Conservation (phyloP, 768 basidiomycete species). For the Boletus reticuloceps region DNA sequence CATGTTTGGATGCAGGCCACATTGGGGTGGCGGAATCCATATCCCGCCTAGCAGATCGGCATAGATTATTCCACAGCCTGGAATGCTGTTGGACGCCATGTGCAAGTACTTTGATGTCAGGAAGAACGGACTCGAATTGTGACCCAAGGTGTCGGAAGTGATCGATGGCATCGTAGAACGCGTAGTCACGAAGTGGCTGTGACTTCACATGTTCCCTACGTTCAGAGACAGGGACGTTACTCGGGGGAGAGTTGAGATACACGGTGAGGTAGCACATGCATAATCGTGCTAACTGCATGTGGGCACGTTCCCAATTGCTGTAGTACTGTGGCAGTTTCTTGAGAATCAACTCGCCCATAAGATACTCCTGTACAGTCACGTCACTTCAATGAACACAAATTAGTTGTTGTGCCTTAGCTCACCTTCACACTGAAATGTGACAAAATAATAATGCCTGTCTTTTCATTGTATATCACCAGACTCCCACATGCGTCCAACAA, state of each 20-base stretch:
- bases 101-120: neutral
- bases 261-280: neutral
- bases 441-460: neutral
- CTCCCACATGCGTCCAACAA: neutral
- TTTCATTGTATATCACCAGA: neutral
- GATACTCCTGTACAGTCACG: neutral
- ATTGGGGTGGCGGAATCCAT: no score
- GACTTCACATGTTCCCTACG: no score
- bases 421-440: conserved; percentile 1
- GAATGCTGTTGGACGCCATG: neutral
- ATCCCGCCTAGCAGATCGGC: neutral
- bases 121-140: neutral
- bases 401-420: neutral
- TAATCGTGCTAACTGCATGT: neutral
- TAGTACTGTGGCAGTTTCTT: neutral
- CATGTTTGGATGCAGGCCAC: no score
- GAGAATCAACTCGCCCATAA: neutral
- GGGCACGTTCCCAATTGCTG: neutral
- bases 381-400: no score
- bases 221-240: no score
- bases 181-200: neutral
- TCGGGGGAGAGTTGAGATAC: neutral
- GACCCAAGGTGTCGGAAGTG: neutral
- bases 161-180: neutral
- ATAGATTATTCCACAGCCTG: neutral